Base-by-base conservation (phyloP, 2,329 filamentous ascomycete genomes). In the Zalaria sp. region DNA sequence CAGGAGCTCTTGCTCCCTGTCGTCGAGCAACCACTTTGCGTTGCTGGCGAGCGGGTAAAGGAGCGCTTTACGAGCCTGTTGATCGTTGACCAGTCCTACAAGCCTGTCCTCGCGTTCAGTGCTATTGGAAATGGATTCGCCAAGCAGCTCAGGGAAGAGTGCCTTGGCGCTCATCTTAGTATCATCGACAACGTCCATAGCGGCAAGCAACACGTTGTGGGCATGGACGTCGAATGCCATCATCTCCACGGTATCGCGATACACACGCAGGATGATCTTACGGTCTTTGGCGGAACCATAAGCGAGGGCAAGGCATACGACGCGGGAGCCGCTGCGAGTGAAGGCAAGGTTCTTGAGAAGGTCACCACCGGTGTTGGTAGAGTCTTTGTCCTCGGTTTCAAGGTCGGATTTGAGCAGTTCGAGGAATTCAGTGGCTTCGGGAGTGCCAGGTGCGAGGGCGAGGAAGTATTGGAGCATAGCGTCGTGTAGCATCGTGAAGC, bases 391-490 rank as follows among this genome's bases (percentile, higher is more conserved):
- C 31, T 68, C 66, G n/a, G 64, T 56, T 44, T 83, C 81, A 56
- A 94, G 85, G 50, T 98, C 89, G 34, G 84, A 84, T 66, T 93
- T 93, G 55, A 98, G 69, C 51, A 93, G 72, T 61, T 96, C 88
- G 44, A 93, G 66, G 56, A 94, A 95, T 53, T 93, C 87, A 28
- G 71, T 83, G 35, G 85, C 79, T 59, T 96, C 89, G 44, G 84
- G 78, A 36, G 79, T 84, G 3, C 82, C 87, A 4, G 75, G 68
- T 49, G 82, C 80, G 37, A 80, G 77, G 53, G 83, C 89, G 41
- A 86, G 66, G 64, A 89, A 95, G 63, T 95, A 98, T 59, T 98
- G 89, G 45, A 95, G 70, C 88, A 98, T 94, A 39, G 91, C 91
- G 55, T 96, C 91, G 62, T 98, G 93, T 18, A 98, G 75, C 74